Evolutionary conservation across 805 yeast species (phyloP), one percentile per base, ranked within the genome.

Genomic region (Wickerhamia fluorescens): DNA sequence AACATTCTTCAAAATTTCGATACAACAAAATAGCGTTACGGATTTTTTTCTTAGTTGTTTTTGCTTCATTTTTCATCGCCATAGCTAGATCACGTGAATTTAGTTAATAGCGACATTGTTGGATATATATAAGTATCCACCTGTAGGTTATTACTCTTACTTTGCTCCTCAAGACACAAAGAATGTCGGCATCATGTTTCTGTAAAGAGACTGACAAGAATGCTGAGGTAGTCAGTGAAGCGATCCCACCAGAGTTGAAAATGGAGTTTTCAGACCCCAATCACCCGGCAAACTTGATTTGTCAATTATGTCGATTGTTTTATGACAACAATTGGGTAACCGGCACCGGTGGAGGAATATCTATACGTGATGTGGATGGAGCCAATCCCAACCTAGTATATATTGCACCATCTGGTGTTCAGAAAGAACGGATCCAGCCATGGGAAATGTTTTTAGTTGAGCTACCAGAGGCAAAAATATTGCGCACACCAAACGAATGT

Each of bases 311-410:
- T 51, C 64, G 73, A 29, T 58, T 71, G 11, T 85, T 89, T 50
- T 89, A 81, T 51, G 66, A 72, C 41, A 80, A 81, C 47, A 80
- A 83, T 28, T 87, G 96, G 95, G 89, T 85, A 42, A 78, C 95
- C 0, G 96, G 96, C 3, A 89, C 97, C 1, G 96, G 95, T 3
- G 97, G 96, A 18, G 96, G 96, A 3, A 79, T 89, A 44, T 81
- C 94, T 18, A 79, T 88, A 28, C 58, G 78, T 31, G 66, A 72
- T 27, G 47, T 44, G 9, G 66, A 70, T 2, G 69, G 66, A 1
- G 28, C 23, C 8, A 57, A 60, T 31, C 61, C 61, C 11, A 66
- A 74, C 36, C 45, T 60, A 13, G 73, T 84, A 11, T 88, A 70
- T 51, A 68, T 88, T 23, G 94, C 96, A 0, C 96, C 97, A 4